Base-by-base conservation (phyloP, 352 stramenopile genomes). In the Pythium aphanidermatum region DNA sequence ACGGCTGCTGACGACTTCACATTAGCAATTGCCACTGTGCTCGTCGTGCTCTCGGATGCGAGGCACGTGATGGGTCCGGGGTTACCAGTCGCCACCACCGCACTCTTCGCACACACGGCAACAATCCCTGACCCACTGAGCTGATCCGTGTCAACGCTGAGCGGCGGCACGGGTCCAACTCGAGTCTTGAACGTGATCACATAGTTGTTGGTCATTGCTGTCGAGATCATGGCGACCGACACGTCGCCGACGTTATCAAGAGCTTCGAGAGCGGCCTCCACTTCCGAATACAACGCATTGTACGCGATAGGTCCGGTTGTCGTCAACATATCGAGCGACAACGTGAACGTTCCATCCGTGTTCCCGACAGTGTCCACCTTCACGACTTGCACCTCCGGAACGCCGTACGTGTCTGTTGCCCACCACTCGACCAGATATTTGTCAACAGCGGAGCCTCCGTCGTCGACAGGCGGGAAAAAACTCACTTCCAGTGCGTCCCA, bases 341-440 rank as follows among this genome's bases (percentile, higher is more conserved):
- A 43, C 17, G 69, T 93, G 41, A 96, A 97, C 24, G 71, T 83
- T 4, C 89, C 88, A 24, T 66, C 83, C 1, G 83, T 86, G 23
- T 87, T 86, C n/a, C n/a, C n/a, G 2, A 63, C 56, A 8, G 53
- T 64, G n/a, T 74, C 70, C 8, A 96, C 72, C 56, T 96, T 95
- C 21, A 97, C 61, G 6, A 88, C 67, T 51, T 98, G 90, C 0
- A 90, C 63, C 28, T 88, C 75, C 2, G 45, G 55, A 0, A 40
- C 50, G 0, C 74, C 72, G n/a, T 86, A 87, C 16, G 54, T 47
- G 9, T 49, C 65, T 14, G 71, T 63, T 0, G 60, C 68, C 76
- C 77, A 93, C 79, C 76, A 95, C 46, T 98, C 92, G 19, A 98
- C 82, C 49, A 74, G 62, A 55, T 95, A 98, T 24, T 58, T 58